Evolutionary conservation across 805 yeast genomes (phyloP), one percentile per base, ranked within the genome.

Genomic region (Metschnikowia proteae): DNA sequence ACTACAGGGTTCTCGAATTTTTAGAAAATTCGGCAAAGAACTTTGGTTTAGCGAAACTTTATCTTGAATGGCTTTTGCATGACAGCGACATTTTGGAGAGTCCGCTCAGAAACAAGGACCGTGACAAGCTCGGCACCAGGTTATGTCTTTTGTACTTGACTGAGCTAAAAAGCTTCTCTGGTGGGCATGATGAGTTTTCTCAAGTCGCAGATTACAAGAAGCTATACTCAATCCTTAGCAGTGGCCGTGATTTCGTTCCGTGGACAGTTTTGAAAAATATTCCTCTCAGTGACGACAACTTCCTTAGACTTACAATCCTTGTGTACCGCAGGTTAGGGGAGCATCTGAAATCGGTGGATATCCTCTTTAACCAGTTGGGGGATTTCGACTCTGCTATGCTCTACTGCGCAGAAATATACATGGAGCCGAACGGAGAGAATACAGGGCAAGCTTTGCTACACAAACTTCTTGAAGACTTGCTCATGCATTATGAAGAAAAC

Each of bases 291-390:
- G 63, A 66, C 30, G 67, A 64, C 34, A 58, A 56, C 29, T 68
- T 62, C 49, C 56, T 76, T 6, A 67, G 78, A 25, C 71, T 84
- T 35, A 75, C 79, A 36, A 80, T 87, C 0, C 73, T 78, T 40
- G 78, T 90, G 2, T 72, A 85, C 46, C 75, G 76, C 40, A 76
- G 80, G 50, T 59, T 86, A 38, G 82, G 80, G 1, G 80, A 80
- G 45, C 88, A 87, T 59, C 73, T 75, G 8, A 76, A 80, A 43
- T 83, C 88, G 0, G 66, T 92, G 13, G 79, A 80, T 47, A 77
- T 88, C 2, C 71, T 82, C 26, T 81, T 80, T 41, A 73, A 78
- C 43, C 81, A 81, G 22, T 63, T 87, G 39, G 65, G 77, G 3
- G 85, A 85, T 59, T 74, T 79, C 42, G 65, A 65, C 22, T 67